These are phyloP conservation scores for Chrysanthemum lavandulifolium DNA, from an alignment of 129 eudicot species.

Conservation along the genomic window DNA sequence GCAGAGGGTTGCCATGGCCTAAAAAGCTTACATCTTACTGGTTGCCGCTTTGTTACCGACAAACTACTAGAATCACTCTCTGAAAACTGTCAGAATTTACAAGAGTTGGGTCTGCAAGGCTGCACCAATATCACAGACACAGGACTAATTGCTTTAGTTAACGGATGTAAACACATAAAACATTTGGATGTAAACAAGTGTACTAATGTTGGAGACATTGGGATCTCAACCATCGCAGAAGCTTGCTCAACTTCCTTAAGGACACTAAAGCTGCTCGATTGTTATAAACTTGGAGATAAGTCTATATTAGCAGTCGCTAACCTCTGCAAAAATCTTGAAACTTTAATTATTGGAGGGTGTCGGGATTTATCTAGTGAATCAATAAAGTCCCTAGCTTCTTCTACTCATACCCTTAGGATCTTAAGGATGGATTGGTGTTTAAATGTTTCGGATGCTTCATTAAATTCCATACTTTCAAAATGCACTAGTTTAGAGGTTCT, in stretches of 20 bases:
- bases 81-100: conserved; percentile 59
- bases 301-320: conserved; percentile 56
- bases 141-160: conserved; percentile 63
- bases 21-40: conserved; percentile 66
- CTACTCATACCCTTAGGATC: conserved; percentile 44
- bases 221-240: conserved; percentile 53
- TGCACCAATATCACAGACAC: conserved; percentile 80
- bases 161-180: conserved; percentile 64
- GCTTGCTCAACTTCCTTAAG: conserved; percentile 67
- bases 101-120: conserved; percentile 68
- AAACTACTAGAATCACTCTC: conserved; percentile 59
- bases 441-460: conserved; percentile 70
- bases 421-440: conserved; percentile 95
- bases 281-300: conserved; percentile 76
- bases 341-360: conserved; percentile 82
- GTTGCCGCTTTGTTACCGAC: conserved; percentile 82
- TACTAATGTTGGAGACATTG: conserved; percentile 77
- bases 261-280: conserved; percentile 77
- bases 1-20: conserved; percentile 77
- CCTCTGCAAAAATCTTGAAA: conserved; percentile 72
- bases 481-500: conserved; percentile 77
- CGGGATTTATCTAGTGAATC: conserved; percentile 68
- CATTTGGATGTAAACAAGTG: conserved; percentile 79
- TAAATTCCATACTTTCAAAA: conserved; percentile 49
- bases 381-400: conserved; percentile 51